Percentiles rank a stretch among this genome's conserved stretches.
Conservation (phyloP, 306 rosid species). For the cucumber (Cucumis sativus) region DNA sequence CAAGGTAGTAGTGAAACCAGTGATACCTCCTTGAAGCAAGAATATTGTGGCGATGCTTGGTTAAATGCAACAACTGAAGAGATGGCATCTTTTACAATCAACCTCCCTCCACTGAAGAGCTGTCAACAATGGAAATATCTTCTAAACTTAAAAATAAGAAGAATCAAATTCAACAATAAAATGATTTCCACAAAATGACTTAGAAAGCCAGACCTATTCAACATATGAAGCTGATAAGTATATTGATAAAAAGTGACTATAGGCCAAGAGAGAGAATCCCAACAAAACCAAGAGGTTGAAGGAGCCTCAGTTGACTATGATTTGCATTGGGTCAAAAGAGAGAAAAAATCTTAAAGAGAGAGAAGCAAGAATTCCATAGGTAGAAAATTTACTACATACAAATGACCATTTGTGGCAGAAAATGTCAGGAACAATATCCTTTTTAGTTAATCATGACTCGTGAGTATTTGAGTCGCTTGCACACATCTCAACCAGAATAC, state of each 20-base stretch:
- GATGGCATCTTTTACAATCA: slow-evolving; percentile 48
- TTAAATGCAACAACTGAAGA: slow-evolving; percentile 83
- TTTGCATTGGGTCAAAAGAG: neutral
- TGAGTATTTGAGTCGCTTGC: neutral
- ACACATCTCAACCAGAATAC: neutral
- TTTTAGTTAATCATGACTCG: neutral
- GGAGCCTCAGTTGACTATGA: neutral
- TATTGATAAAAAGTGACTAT: neutral
- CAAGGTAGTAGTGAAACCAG: neutral
- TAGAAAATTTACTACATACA: neutral
- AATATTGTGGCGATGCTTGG: slow-evolving; percentile 60
- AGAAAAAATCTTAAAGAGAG: neutral
- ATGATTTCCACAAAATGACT: neutral
- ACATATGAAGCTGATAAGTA: neutral
- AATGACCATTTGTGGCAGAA: neutral
- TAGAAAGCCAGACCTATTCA: neutral
- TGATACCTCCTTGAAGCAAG: slow-evolving; percentile 87
- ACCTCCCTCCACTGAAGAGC: slow-evolving; percentile 2
- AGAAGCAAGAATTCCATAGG: neutral
- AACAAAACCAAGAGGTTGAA: neutral
- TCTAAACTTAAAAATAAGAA: neutral
- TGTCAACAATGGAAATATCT: neutral
- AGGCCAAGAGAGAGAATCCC: neutral
- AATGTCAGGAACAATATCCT: neutral
- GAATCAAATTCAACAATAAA: neutral